Base-by-base conservation (phyloP, 2,329 filamentous ascomycete species). In the Aspergillus ruber region DNA sequence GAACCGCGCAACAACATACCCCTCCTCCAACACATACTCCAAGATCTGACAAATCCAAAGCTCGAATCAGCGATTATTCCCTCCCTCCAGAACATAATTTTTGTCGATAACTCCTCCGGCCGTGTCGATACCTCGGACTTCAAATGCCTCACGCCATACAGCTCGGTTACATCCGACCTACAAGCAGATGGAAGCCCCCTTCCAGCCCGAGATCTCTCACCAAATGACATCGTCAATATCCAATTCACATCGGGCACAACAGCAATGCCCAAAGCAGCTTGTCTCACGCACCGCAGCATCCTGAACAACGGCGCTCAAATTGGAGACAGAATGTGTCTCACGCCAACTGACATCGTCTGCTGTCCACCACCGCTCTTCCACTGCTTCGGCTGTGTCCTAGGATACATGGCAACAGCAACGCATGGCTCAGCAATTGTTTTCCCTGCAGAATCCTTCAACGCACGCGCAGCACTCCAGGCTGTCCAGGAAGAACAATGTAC, bases 181-280 rank as follows among this genome's bases (percentile, higher is more conserved):
- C 68, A 72, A 4, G 64, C 63, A n/a, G 60, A 68, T 47, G 61
- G 60, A 42, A 51, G 48, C 42, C 50, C 66, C 51, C 47, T 86
- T 70, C 58, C 68, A 60, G 51, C 73, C 68, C 64, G 74, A 63
- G 9, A 57, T 58, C 25, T 66, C 20, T 68, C 73, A 85, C 75
- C 82, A 0, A 66, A 80, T 51, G 91, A 97, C 44, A 82, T 86
- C 2, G 84, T 94, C 56, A 97, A 96, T 64, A 95, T 97, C 54
- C 91, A 97, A 67, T 97, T 97, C 72, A 98, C 93, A 0, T 91
- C 86, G 0, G 93, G 91, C n/a, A 97, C 93, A 0, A 97, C 93
- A 0, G 88, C 87, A 0, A 76, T 80, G 60, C 91, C 90, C 18
- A 97, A 97, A 71, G 93, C 93, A 0, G 91, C 91, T 1, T 94